Conservation (phyloP, 1,284 basidiomycete species). For the Inonotus obliquus region DNA sequence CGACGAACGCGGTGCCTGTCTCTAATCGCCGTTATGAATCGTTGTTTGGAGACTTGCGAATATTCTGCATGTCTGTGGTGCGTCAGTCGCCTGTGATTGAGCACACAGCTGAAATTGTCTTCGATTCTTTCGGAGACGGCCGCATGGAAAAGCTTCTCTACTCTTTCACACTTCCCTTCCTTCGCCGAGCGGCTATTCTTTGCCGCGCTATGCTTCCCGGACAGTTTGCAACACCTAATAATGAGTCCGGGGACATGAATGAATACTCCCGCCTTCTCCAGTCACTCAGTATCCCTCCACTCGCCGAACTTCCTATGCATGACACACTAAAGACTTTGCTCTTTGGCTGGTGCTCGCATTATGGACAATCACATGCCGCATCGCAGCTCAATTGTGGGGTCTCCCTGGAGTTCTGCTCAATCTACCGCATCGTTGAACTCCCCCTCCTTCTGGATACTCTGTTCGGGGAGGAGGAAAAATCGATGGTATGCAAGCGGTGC, state of each 20-base stretch:
- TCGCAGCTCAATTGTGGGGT: slow-evolving; percentile 72
- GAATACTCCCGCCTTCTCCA: slow-evolving; percentile 82
- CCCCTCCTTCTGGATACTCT: slow-evolving; percentile 82
- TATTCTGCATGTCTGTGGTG: slow-evolving; percentile 81
- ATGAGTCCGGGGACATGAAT: slow-evolving; percentile 36
- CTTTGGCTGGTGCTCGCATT: slow-evolving; percentile 81
- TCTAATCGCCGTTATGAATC: slow-evolving; percentile 49
- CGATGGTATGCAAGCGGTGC: slow-evolving; percentile 75
- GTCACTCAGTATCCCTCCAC: slow-evolving; percentile 72
- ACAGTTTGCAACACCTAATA: slow-evolving; percentile 48
- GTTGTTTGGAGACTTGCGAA: slow-evolving; percentile 74
- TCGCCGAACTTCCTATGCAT: slow-evolving; percentile 72
- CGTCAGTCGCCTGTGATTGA: slow-evolving; percentile 77
- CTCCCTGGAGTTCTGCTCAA: slow-evolving; percentile 75
- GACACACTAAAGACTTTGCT: slow-evolving; percentile 80
- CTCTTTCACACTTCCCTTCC: slow-evolving; percentile 87
- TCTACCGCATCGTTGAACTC: slow-evolving; percentile 82
- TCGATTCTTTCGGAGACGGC: slow-evolving; percentile 73
- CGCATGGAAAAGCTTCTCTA: slow-evolving; percentile 86
- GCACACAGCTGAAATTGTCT: slow-evolving; percentile 69
- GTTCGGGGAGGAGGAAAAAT: slow-evolving; percentile 67
- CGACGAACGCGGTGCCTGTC: slow-evolving; percentile 40
- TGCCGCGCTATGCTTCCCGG: slow-evolving; percentile 72
- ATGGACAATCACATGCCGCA: slow-evolving; percentile 67
- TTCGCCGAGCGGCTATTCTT: slow-evolving; percentile 87